Evolutionary conservation across 306 rosid genomes (phyloP).

Genomic region (Morella rubra): DNA sequence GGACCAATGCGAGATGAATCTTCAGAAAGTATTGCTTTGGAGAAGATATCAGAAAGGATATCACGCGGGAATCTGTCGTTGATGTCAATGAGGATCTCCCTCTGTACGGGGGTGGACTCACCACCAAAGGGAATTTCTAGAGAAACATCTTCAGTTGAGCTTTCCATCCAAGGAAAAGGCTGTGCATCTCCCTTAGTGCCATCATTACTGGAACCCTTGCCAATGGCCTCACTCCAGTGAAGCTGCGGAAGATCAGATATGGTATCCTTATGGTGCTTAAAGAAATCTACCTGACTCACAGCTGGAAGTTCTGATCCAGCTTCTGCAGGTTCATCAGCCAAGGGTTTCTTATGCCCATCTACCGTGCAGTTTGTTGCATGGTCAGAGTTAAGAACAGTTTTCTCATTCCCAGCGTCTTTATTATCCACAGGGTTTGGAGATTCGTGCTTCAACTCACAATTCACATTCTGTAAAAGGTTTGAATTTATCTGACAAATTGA

Average conservation of each 20-base stretch:
- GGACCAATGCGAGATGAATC: conserved; percentile 50
- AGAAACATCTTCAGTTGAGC: conserved; percentile 36
- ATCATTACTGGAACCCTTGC: conserved; percentile 33
- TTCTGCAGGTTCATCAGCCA: conserved; percentile 40
- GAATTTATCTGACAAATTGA: conserved; percentile 42
- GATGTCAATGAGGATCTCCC: conserved; percentile 77
- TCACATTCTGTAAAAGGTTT: conserved; percentile 45
- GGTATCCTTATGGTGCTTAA: conserved; percentile 42
- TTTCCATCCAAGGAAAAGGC: conserved; percentile 38
- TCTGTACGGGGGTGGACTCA: conserved; percentile 52
- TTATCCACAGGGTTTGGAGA: conserved; percentile 32
- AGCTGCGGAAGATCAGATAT: conserved; percentile 40
- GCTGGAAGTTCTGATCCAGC: conserved; percentile 37
- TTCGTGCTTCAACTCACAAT: conserved; percentile 39
- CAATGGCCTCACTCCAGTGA: conserved; percentile 41
- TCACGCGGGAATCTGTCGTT: conserved; percentile 87
- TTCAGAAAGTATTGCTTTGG: conserved; percentile 71
- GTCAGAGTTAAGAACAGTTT: conserved; percentile 35
- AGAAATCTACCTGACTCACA: conserved; percentile 38
- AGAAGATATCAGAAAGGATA: conserved; percentile 82
- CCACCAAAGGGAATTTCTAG: conserved; percentile 38
- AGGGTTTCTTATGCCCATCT: conserved; percentile 34
- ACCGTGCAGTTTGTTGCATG: conserved; percentile 30
- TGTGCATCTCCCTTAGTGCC: conserved; percentile 27
- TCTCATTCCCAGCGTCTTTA: conserved; percentile 41